Evolutionary conservation across 2,329 filamentous ascomycete species (phyloP).

Genomic region (Ophioceras dolichostomum): DNA sequence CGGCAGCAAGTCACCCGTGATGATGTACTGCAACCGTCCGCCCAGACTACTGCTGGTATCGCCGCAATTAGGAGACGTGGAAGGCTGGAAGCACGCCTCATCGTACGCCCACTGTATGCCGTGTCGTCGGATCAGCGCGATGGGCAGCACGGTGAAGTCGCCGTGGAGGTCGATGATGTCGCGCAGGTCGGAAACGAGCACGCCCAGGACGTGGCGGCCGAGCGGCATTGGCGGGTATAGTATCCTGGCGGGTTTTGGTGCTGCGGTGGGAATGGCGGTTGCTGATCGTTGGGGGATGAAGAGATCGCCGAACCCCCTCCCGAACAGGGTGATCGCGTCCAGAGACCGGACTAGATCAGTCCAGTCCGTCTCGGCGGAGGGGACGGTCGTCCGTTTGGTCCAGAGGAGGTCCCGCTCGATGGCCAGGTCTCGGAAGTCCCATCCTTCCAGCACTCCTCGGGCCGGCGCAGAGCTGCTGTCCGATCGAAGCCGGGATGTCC

Average conservation of each 20-base stretch:
- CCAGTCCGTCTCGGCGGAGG: slow-evolving; percentile 8
- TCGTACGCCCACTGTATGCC: too few relatives aligned
- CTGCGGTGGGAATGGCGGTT: not conserved
- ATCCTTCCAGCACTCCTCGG: slow-evolving; percentile 14
- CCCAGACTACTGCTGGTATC: too few relatives aligned
- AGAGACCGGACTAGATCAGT: slow-evolving; percentile 12
- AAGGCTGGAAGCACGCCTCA: too few relatives aligned
- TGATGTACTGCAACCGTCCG: too few relatives aligned
- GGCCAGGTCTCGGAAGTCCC: slow-evolving; percentile 16
- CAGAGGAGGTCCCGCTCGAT: slow-evolving; percentile 4
- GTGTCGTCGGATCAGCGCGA: too few relatives aligned
- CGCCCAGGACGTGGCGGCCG: not conserved
- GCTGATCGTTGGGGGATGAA: slow-evolving; percentile 3
- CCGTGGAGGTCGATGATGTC: not conserved
- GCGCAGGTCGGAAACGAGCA: not conserved
- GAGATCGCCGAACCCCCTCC: slow-evolving; percentile 10
- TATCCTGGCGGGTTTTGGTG: too few relatives aligned
- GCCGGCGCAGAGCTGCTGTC: not conserved
- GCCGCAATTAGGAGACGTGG: too few relatives aligned
- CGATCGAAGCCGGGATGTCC: too few relatives aligned
- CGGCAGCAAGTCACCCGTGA: too few relatives aligned
- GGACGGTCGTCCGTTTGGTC: slow-evolving; percentile 8
- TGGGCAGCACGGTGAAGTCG: too few relatives aligned
- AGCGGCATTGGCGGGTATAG: too few relatives aligned
- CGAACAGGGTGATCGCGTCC: slow-evolving; percentile 11